Evolutionary conservation across 2,329 filamentous ascomycete species (phyloP).

Genomic region (Fusarium sp.): DNA sequence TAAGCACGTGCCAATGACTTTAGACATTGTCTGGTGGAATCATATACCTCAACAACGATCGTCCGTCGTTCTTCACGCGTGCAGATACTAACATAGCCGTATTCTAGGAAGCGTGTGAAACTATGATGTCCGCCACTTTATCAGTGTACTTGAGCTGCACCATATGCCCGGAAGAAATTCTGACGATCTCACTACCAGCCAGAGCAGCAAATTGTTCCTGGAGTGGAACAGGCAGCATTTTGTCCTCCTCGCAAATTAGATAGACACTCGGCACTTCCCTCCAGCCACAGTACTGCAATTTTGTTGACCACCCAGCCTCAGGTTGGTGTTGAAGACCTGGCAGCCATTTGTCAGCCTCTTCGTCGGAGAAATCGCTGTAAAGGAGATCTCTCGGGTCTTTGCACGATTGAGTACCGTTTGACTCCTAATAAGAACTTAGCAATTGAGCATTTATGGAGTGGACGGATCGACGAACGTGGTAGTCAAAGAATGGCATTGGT

Average conservation of each 20-base stretch:
- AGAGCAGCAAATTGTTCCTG: neutral
- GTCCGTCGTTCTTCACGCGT: no score
- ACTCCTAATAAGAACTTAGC: fast-evolving
- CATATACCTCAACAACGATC: no score
- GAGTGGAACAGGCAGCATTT: neutral
- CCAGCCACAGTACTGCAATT: neutral
- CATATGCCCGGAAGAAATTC: neutral
- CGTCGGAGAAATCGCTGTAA: neutral
- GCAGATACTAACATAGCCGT: no score
- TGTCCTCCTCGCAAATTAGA: neutral
- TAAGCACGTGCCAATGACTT: no score
- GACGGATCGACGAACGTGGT: neutral
- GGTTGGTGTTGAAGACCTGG: slow-evolving; percentile 3
- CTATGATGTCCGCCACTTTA: neutral
- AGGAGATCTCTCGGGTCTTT: neutral
- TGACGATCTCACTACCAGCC: neutral
- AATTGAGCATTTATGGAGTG: no score
- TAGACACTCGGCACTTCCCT: slow-evolving; percentile 1
- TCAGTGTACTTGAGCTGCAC: neutral
- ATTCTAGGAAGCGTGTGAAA: neutral
- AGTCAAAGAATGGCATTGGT: neutral
- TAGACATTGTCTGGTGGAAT: no score
- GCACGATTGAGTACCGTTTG: neutral
- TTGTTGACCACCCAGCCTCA: neutral
- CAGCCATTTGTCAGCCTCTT: neutral